Evolutionary conservation across 257 asterid species (phyloP), one percentile per base, ranked within the genome.

Genomic region (Ilex asprella): DNA sequence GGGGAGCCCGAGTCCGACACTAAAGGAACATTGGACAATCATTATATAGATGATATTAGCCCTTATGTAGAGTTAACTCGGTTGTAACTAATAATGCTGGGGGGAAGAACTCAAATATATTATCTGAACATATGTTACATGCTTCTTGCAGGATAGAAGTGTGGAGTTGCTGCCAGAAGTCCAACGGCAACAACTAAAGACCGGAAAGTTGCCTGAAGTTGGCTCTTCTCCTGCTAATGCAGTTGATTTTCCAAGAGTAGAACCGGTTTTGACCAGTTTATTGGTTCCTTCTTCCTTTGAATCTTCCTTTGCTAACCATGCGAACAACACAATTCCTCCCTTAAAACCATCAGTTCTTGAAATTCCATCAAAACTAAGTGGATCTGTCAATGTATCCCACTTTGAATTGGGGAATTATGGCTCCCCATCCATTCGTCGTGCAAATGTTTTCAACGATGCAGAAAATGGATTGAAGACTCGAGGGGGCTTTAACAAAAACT

Each of bases 161-260:
- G 72, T 89, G 52, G 91, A 85, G 65, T 71, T 89, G 76, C 75
- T 93, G 78, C 97, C 99, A 6, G 94, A 82, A 51, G 60, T 81
- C 63, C 44, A 82, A 66, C 87, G 81, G 76, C 91, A 83, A 67
- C 83, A 87, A 67, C 59, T 87, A 64, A 89, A 81, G 82, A 54
- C 73, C 30, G 95, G 95, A 66, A 78, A 47, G 39, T 62, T 81
- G 61, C 80, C 84, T 32, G 89, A 83, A 70, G 75, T 62, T 61
- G 82, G 65, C 16, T 64, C 39, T 52, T 31, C 55, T 63, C 35
- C 73, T 41, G 54, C 29, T 64, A 65, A 68, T 39, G 80, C 66
- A 67, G 63, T 35, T 16, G 44, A 62, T 55, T 57, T 53, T 66
- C 76, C 78, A 9, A 70, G 65, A 35, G 82, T 70, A 72, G 96